A percentile compares a stretch with the other conserved stretches of the same genome.
phyloP scores from a whole-genome alignment of 257 asterid species.

The Solanum megistacrolobum region DNA sequence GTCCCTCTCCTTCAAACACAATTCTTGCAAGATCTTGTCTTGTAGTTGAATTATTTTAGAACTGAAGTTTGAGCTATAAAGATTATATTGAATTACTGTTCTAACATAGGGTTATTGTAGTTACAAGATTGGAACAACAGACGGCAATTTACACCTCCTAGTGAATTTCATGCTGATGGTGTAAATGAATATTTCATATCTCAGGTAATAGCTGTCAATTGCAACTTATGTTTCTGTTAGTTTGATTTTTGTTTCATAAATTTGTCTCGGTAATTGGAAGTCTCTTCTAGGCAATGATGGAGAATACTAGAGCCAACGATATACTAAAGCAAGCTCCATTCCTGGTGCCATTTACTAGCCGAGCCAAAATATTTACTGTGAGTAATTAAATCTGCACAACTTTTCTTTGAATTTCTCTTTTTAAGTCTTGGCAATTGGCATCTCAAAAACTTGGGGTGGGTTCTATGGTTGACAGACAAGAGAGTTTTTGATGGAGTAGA shows the following conservation, averaged over 20 bases:
- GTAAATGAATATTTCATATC: constrained; percentile 68
- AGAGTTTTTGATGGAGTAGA: neutral
- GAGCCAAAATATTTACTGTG: constrained; percentile 88
- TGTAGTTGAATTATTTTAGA: neutral
- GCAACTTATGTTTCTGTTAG: neutral
- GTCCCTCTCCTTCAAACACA: neutral
- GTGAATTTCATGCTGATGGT: constrained; percentile 95
- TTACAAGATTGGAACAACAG: constrained; percentile 98
- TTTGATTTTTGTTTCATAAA: neutral
- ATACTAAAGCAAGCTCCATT: constrained; percentile 90
- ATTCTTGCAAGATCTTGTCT: neutral
- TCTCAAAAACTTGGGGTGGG: neutral
- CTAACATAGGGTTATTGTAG: constrained; percentile 27
- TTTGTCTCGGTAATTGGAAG: neutral
- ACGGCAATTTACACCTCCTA: constrained; percentile 76
- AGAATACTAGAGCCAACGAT: constrained; percentile 75
- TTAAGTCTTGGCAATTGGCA: neutral
- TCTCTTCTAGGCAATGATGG: constrained; percentile 62
- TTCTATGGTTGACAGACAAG: neutral
- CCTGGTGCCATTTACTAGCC: constrained; percentile 91
- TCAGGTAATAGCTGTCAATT: constrained; percentile 48
- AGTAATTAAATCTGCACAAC: constrained; percentile 24
- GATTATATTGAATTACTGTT: neutral
- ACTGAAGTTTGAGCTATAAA: neutral
- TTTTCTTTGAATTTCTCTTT: neutral